These are phyloP conservation scores for Aspergillus piperis DNA, from an alignment of 2,329 filamentous ascomycete species.

Conservation along the genomic window DNA sequence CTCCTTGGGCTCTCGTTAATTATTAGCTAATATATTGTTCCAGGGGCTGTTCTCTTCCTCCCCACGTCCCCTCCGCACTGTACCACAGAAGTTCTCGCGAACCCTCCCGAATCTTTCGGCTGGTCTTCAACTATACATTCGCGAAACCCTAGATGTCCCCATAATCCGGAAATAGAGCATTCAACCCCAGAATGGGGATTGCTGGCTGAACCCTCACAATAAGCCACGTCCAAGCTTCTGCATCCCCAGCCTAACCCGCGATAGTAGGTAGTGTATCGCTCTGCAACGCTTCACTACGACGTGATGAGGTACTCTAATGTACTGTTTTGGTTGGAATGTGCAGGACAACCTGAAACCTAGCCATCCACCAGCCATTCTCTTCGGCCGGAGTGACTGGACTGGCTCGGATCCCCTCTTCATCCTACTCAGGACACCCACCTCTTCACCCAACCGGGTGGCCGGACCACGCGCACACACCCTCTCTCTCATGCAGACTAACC, in stretches of 20 bases:
- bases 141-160: not conserved
- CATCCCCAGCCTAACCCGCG: not conserved
- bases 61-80: too few relatives aligned
- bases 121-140: not conserved
- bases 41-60: not conserved
- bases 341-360: slow-evolving; percentile 5
- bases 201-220: not conserved
- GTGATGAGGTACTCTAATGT: not conserved
- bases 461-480: slow-evolving; percentile 1
- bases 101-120: not conserved
- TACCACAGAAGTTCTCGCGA: too few relatives aligned
- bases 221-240: not conserved
- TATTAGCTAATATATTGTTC: slow-evolving; percentile 6
- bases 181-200: not conserved
- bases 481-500: not conserved
- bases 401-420: not conserved
- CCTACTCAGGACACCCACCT: not conserved
- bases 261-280: not conserved
- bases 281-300: not conserved
- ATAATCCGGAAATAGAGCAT: not conserved
- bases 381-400: too few relatives aligned
- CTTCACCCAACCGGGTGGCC: not conserved
- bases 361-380: not conserved
- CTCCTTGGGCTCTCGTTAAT: not conserved
- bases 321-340: slow-evolving; percentile 6